Evolutionary conservation across 2,329 filamentous ascomycete species (phyloP).

Genomic region (Talaromyces sp.): DNA sequence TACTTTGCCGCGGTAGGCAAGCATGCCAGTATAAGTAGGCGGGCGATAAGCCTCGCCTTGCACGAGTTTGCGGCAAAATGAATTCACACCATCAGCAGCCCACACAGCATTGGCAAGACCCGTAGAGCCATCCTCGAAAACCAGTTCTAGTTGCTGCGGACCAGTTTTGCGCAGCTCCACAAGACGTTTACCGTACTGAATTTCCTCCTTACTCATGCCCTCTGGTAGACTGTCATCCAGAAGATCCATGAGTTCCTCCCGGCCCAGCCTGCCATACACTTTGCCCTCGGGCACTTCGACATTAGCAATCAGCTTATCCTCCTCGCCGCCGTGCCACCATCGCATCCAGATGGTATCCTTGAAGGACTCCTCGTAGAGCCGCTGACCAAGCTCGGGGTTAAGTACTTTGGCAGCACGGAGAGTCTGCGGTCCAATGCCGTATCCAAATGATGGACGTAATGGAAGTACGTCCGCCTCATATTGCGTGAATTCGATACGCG

Average conservation of each 20-base stretch:
- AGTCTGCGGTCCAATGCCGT: conserved; percentile 9
- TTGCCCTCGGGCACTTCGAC: background rate
- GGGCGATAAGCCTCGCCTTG: conserved; percentile 7
- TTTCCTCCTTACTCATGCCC: background rate
- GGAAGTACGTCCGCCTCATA: conserved; percentile 7
- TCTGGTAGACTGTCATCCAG: conserved; percentile 7
- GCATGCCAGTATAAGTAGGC: conserved; percentile 7
- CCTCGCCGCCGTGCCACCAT: conserved; percentile 12
- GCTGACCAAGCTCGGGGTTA: background rate
- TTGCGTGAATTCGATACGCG: conserved; percentile 7
- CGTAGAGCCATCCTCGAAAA: conserved; percentile 8
- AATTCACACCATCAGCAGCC: conserved; percentile 12
- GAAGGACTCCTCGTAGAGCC: background rate
- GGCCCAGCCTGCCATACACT: conserved; percentile 4
- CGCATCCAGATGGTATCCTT: conserved; percentile 6
- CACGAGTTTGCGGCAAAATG: conserved; percentile 4
- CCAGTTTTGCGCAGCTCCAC: conserved; percentile 1
- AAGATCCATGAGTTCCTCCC: conserved; percentile 10
- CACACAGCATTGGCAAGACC: conserved; percentile 9
- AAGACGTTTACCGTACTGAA: conserved; percentile 10
- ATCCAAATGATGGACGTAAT: conserved; percentile 10
- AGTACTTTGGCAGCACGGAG: conserved; percentile 1
- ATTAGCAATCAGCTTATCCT: conserved; percentile 3
- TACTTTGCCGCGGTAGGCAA: conserved; percentile 10
- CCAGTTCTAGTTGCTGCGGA: conserved; percentile 4